Evolutionary conservation across 768 basidiomycete species (phyloP).

Genomic region (Tylopilus vinaceipallidus): DNA sequence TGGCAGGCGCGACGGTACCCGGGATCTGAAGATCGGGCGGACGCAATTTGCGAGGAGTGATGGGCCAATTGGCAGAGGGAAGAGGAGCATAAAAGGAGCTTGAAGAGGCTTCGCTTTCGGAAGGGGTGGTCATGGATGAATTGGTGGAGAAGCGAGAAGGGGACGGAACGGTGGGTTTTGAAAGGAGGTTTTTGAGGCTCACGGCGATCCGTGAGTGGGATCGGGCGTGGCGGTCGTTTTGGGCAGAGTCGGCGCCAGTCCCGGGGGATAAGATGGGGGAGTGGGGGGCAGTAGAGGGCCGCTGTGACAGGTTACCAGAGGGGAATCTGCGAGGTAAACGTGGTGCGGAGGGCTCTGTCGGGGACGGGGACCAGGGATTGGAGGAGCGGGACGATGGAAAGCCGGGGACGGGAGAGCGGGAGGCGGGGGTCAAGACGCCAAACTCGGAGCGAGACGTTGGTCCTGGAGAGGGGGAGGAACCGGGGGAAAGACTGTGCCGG

Average conservation of each 20-base stretch:
- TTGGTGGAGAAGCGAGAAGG: constrained; percentile 23
- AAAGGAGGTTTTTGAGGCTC: constrained; percentile 37
- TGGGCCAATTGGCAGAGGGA: constrained; percentile 9
- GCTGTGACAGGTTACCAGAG: not conserved
- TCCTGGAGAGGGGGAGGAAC: constrained; percentile 15
- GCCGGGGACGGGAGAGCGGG: constrained; percentile 14
- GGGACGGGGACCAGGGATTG: constrained; percentile 15
- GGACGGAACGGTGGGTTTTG: constrained; percentile 29
- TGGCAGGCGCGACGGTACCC: constrained; percentile 1
- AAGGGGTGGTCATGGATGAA: constrained; percentile 8
- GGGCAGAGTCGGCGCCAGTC: not conserved
- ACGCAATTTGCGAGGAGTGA: constrained; percentile 19
- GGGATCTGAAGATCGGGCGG: constrained; percentile 26
- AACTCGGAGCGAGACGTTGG: constrained; percentile 18
- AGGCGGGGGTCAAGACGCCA: constrained; percentile 5
- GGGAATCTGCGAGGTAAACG: not conserved
- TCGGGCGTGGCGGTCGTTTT: constrained; percentile 9
- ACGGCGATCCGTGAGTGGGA: constrained; percentile 20
- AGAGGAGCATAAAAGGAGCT: constrained; percentile 10
- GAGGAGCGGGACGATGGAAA: constrained; percentile 17
- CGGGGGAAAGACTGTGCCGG: constrained; percentile 26
- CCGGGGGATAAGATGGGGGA: not conserved
- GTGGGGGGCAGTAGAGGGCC: constrained; percentile 21
- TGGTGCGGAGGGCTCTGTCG: constrained; percentile 7
- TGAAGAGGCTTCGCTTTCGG: constrained; percentile 10